Base-by-base conservation (phyloP, 352 stramenopile genomes). In the Globisporangium megalacanthum region DNA sequence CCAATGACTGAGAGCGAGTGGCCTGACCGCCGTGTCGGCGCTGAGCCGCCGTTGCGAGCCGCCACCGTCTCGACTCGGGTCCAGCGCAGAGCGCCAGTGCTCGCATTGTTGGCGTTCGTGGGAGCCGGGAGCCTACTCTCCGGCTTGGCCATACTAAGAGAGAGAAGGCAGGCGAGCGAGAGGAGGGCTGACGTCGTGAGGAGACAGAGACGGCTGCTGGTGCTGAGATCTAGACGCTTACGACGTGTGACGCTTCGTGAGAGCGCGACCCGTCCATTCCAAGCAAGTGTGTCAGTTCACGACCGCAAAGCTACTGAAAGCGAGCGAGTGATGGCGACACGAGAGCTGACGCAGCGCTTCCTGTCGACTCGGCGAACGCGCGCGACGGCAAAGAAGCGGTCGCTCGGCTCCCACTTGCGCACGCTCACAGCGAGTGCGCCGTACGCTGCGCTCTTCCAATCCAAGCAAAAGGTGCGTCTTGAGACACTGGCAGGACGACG, bases 1-100 rank as follows among this genome's bases (percentile, higher is more conserved):
- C 92, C 91, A 14, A 97, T 76, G 48, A 97, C 74, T 36, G 87
- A 97, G 49, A 98, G 88, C 41, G 92, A 88, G 69, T 98, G 95
- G 37, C 95, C 95, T 22, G 94, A 98, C 39, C 95, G 83, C 19
- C 94, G 91, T 3, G 77, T 81, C 8, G 95, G 95, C 90, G 49
- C 89, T 89, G 35, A 8, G 48, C 88, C 91, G 49, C 86, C 88
- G 61, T 19, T 10, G 44, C 93, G 75, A 25, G 70, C 64, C 3
- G 74, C 62, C 9, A 73, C 39, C 9, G 72, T 60, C 25, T 88
- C 78, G 22, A 88, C 60, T 58, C 70, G 79, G 49, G 66, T 76
- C 80, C 80, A 90, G 42, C 71, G 75, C 46, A 90, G 63, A 9
- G 60, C 58, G 17, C 72, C 66, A 19, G 58, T 29, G 6, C 37